These are phyloP conservation scores for Ceratobasidium sp. DNA, from an alignment of 1,284 basidiomycete species.

Conservation along the genomic window DNA sequence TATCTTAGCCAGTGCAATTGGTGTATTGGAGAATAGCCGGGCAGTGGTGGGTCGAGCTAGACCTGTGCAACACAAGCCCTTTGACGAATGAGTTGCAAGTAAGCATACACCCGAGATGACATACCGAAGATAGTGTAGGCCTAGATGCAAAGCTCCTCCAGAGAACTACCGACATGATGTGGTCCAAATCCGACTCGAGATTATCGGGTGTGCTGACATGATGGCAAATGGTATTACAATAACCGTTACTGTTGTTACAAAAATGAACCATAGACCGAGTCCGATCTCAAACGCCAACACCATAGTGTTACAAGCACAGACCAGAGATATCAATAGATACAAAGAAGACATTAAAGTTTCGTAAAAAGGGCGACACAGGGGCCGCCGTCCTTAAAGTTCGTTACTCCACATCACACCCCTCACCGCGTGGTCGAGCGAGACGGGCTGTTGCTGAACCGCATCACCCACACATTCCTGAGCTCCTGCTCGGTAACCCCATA, in stretches of 20 bases:
- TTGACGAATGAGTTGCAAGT: background rate
- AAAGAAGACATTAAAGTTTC: background rate
- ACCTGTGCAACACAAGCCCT: conserved; percentile 4
- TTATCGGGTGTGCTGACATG: conserved; percentile 17
- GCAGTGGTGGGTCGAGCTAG: background rate
- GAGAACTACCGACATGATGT: background rate
- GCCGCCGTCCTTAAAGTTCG: conserved; percentile 14
- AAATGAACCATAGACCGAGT: background rate
- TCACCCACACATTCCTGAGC: conserved; percentile 25
- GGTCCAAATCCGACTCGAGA: background rate
- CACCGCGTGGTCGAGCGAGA: conserved; percentile 1
- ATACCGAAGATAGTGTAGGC: conserved; percentile 1
- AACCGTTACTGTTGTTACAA: conserved; percentile 31
- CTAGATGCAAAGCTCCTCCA: conserved; percentile 25
- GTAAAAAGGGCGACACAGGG: conserved; percentile 8
- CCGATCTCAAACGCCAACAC: background rate
- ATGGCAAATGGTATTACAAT: conserved; percentile 36
- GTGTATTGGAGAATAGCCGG: conserved; percentile 25
- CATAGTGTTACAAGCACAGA: conserved; percentile 2
- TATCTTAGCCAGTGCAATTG: conserved; percentile 19
- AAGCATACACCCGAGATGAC: background rate
- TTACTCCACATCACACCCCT: background rate
- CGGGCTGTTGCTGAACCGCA: conserved; percentile 1
- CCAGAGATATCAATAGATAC: conserved; percentile 11
- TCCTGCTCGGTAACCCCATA: conserved; percentile 23